Evolutionary conservation across 2,329 filamentous ascomycete species (phyloP).

Genomic region (Penicillium psychrosexuale): DNA sequence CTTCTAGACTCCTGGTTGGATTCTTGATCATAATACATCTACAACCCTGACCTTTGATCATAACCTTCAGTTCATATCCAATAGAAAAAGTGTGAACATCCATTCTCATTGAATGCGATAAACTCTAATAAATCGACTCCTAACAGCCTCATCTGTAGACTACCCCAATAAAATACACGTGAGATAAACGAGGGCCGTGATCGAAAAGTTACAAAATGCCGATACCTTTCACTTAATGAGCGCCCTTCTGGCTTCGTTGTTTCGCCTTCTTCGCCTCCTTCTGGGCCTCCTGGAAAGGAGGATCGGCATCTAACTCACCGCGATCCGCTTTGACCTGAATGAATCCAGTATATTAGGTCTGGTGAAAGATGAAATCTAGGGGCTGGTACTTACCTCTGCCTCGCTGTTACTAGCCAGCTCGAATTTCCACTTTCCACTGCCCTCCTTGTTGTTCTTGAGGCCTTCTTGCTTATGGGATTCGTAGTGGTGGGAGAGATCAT

Average conservation of each 20-base stretch:
- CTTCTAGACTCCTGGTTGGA: not conserved
- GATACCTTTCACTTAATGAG: not conserved
- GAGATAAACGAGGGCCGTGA: not conserved
- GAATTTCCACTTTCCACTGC: conserved; percentile 71
- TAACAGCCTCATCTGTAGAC: not conserved
- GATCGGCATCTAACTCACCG: conserved; percentile 38
- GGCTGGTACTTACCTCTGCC: conserved; percentile 57
- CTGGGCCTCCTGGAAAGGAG: conserved; percentile 47
- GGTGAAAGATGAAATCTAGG: too few species aligned
- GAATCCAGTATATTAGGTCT: not conserved
- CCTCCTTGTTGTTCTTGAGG: conserved; percentile 50
- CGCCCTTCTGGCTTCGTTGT: conserved; percentile 20
- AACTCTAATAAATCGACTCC: not conserved
- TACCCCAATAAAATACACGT: not conserved
- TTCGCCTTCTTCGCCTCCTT: conserved; percentile 63
- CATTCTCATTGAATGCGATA: conserved; percentile 1
- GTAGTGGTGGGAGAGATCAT: conserved; percentile 44
- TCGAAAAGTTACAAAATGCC: not conserved
- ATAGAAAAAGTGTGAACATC: not conserved
- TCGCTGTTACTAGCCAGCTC: conserved; percentile 76
- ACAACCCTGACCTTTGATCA: not conserved
- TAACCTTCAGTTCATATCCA: not conserved
- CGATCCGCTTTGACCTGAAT: conserved; percentile 60
- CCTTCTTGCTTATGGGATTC: conserved; percentile 62
- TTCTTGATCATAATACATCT: not conserved